phyloP scores from a whole-genome alignment of 495 filamentous ascomycete species.

The Talaromyces proteolyticus region DNA sequence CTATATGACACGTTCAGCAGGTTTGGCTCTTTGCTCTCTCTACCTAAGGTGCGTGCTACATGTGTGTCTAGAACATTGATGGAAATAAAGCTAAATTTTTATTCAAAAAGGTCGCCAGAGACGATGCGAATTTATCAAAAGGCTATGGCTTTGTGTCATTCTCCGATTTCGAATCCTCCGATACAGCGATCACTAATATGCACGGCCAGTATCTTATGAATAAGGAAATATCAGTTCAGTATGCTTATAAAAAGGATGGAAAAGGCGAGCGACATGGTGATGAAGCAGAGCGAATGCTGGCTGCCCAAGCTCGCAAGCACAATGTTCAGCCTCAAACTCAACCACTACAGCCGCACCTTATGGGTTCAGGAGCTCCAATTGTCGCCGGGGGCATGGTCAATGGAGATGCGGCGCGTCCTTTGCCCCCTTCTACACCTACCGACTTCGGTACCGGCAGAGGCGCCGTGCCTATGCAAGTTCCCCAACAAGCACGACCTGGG shows the following conservation, averaged over 20 bases:
- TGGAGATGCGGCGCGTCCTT: conserved; percentile 36
- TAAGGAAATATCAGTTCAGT: conserved; percentile 91
- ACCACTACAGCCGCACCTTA: conserved; percentile 44
- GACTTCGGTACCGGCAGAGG: conserved; percentile 31
- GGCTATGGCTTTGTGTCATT: conserved; percentile 97
- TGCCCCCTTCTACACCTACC: conserved; percentile 25
- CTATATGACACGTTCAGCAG: conserved; percentile 97
- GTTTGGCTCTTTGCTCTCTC: conserved; percentile 76
- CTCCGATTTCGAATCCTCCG: conserved; percentile 88
- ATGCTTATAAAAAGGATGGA: conserved; percentile 99
- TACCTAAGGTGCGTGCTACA: conserved; percentile 71
- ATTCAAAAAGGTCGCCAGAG: conserved; percentile 77
- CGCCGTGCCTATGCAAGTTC: conserved; percentile 28
- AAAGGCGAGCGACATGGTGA: conserved; percentile 97
- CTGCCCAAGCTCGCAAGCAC: conserved; percentile 88
- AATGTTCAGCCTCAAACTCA: conserved; percentile 74
- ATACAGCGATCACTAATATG: conserved; percentile 88
- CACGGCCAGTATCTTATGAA: conserved; percentile 96
- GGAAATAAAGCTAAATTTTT: conserved; percentile 11
- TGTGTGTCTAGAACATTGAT: background rate
- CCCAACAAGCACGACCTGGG: conserved; percentile 33
- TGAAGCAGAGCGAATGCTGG: conserved; percentile 86
- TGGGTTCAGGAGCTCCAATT: conserved; percentile 32
- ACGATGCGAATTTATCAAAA: conserved; percentile 86
- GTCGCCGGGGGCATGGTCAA: conserved; percentile 51